Conservation (phyloP, 2,329 filamentous ascomycete genomes). For the Cladosporium sp. region DNA sequence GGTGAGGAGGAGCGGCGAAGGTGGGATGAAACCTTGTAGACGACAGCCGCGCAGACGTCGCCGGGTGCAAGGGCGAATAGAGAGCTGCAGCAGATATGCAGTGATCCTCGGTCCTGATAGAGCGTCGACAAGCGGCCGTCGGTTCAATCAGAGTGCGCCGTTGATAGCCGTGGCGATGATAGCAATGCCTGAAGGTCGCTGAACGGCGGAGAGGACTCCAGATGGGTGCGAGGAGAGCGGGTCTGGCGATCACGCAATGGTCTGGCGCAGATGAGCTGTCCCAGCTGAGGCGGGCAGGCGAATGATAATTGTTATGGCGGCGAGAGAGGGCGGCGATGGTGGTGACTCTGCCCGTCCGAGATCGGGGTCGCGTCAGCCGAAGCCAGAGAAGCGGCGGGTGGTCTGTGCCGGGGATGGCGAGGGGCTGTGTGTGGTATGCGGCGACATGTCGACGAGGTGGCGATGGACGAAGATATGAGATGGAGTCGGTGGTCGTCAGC, state of each 20-base stretch:
- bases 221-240: no score
- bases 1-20: constrained; percentile 1
- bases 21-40: not conserved
- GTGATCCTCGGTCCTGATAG: not conserved
- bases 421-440: no score
- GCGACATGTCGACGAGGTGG: not conserved
- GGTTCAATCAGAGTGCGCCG: constrained; percentile 7
- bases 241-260: no score
- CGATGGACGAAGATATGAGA: no score
- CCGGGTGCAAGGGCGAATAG: not conserved
- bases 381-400: not conserved
- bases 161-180: constrained; percentile 4
- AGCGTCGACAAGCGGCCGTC: not conserved
- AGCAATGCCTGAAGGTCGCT: no score
- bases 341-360: not conserved
- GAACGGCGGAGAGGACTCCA: no score
- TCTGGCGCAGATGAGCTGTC: no score
- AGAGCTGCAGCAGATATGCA: not conserved
- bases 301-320: no score
- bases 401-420: no score
- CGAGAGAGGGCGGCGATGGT: no score
- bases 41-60: not conserved
- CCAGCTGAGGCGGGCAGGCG: no score
- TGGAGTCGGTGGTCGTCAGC: no score
- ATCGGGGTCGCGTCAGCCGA: constrained; percentile 7